A percentile compares a stretch with the other conserved stretches of the same genome.
These are phyloP conservation scores for Hydrangea macrophylla DNA, from an alignment of 148 eudicot species.

Conservation along the genomic window DNA sequence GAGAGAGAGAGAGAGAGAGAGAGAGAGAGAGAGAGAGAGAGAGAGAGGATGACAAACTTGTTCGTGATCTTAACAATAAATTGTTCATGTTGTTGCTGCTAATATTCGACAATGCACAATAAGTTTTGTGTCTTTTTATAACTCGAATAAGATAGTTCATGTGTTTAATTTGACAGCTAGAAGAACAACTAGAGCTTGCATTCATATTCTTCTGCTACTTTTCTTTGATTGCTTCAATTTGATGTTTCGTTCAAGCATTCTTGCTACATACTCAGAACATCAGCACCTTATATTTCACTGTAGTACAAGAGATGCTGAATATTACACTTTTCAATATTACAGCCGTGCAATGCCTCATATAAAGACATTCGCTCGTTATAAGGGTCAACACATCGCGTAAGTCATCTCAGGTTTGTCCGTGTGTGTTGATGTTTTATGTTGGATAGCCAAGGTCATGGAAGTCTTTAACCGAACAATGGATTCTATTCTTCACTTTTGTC, in stretches of 20 bases:
- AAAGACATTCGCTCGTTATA: slow-evolving; percentile 84
- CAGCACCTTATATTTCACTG: not conserved
- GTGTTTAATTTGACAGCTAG: not conserved
- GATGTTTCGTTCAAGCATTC: not conserved
- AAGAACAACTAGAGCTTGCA: not conserved
- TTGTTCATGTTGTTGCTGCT: too few relatives aligned
- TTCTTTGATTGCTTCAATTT: not conserved
- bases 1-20: too few relatives aligned
- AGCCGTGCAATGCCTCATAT: slow-evolving; percentile 99
- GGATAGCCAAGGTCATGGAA: not conserved
- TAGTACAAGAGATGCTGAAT: slow-evolving; percentile 1
- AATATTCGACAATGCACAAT: too few relatives aligned
- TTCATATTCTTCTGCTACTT: not conserved
- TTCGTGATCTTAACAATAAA: too few relatives aligned
- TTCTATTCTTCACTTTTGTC: not conserved
- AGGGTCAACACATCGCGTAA: slow-evolving; percentile 93
- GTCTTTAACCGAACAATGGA: slow-evolving; percentile 12
- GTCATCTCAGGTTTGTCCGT: slow-evolving; percentile 17
- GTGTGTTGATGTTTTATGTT: slow-evolving; percentile 1
- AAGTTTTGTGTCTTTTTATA: too few relatives aligned
- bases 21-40: too few relatives aligned
- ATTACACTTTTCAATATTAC: slow-evolving; percentile 21
- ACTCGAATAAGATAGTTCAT: not conserved
- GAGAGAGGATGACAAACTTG: too few relatives aligned
- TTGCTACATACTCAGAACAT: not conserved